Conservation (phyloP, 2,329 filamentous ascomycete genomes). For the Microdochium bolleyi region DNA sequence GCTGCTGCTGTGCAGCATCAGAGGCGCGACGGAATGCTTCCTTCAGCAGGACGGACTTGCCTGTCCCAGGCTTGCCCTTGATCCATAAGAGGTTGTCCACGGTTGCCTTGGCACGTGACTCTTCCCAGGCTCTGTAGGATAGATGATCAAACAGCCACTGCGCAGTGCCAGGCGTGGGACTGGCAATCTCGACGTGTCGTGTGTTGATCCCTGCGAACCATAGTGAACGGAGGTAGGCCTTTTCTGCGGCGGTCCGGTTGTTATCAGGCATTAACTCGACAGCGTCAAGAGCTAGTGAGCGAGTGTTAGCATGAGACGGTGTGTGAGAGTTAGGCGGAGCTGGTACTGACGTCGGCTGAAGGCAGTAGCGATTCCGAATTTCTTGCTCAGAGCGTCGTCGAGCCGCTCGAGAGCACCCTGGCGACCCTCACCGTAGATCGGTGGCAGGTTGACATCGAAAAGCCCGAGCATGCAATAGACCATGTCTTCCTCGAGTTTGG, state of each 20-base stretch:
- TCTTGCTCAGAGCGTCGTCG: background rate
- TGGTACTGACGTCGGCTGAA: too few species aligned
- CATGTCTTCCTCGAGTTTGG: background rate
- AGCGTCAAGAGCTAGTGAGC: too few species aligned
- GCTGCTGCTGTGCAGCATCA: background rate
- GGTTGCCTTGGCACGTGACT: background rate
- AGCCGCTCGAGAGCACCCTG: slow-evolving; percentile 3
- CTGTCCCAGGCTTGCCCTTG: background rate
- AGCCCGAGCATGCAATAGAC: background rate
- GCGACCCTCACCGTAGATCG: background rate
- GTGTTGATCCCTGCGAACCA: background rate
- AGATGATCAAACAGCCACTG: background rate
- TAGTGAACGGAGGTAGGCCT: background rate
- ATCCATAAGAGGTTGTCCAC: background rate
- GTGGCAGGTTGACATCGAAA: background rate
- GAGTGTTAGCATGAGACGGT: too few species aligned
- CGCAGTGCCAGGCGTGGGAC: background rate
- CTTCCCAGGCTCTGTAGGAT: background rate
- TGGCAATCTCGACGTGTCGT: background rate
- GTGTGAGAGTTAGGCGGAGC: too few species aligned
- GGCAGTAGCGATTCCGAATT: background rate
- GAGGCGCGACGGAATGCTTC: background rate
- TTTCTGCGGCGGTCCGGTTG: background rate
- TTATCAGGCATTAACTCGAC: background rate
- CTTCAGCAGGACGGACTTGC: background rate